Evolutionary conservation across 768 basidiomycete genomes (phyloP), one percentile per base, ranked within the genome.

Genomic region (Lepiota brunneoincarnata): DNA sequence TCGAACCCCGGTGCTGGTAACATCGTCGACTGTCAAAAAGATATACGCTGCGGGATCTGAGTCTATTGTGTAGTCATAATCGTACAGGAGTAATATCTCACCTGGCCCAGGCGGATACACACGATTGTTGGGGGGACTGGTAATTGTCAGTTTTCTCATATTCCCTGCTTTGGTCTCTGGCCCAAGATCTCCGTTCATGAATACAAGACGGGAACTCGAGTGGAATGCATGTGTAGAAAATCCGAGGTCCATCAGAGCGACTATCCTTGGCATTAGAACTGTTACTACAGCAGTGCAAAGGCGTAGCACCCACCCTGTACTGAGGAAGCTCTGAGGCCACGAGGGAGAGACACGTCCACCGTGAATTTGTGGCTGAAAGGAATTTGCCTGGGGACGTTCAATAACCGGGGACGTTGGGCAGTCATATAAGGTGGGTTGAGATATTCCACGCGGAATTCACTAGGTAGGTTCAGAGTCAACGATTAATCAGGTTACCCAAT

Each of bases 371-470:
- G 59, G 42, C 69, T 71, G 63, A 72, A 77, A 34, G 62, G 61
- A 39, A 77, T 69, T 17, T 65, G 69, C 6, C 61, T 64, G 0
- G 75, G 75, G 6, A 72, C 60, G 18, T 69, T 68, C 18, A 62
- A 68, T 42, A 74, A 53, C 0, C 58, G 60, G 1, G 75, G 75
- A 11, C 75, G 66, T 1, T 61, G 59, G 34, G 65, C 59, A 18
- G 64, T 66, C 70, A 76, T 72, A 63, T 70, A 76, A 2, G 76
- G 74, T 4, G 75, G 75, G 41, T 71, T 71, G 17, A 72, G 63
- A 55, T 72, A 74, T 60, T 77, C 74, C n/a, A 72, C 65, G 4
- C 74, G 73, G 65, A 73, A 76, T 65, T 76, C 74, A 17, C 59
- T 70, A 55, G 21, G 11, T 31, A 9, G 6, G n/a, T n/a, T 2